Conservation (phyloP, 2,329 filamentous ascomycete species). For the Hymenoscyphus fraxineus region DNA sequence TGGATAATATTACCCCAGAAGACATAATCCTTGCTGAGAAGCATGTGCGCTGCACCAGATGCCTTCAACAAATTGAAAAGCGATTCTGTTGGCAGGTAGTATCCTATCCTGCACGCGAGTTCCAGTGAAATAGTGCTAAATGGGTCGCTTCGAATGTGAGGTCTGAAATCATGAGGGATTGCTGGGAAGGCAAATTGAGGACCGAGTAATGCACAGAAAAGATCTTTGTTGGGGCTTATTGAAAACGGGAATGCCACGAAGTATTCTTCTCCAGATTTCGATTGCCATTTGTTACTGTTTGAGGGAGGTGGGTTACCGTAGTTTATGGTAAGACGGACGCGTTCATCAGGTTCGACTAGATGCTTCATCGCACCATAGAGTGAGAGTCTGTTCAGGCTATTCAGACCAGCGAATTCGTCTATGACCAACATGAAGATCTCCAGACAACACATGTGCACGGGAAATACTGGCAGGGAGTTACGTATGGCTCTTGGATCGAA, state of each 20-base stretch:
- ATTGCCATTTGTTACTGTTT: not conserved
- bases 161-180: too few relatives aligned
- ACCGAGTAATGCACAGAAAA: too few relatives aligned
- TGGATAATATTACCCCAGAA: not conserved
- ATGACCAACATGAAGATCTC: not conserved
- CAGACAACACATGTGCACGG: too few relatives aligned
- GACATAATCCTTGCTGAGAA: not conserved
- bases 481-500: too few relatives aligned
- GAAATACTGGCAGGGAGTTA: too few relatives aligned
- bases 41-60: not conserved
- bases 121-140: too few relatives aligned
- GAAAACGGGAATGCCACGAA: not conserved
- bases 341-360: not conserved
- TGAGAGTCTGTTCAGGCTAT: not conserved
- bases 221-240: too few relatives aligned
- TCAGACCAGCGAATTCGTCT: too few relatives aligned
- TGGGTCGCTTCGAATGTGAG: too few relatives aligned
- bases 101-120: too few relatives aligned
- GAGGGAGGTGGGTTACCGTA: not conserved
- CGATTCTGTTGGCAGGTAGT: too few relatives aligned
- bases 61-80: not conserved
- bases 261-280: not conserved
- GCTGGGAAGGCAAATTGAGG: too few relatives aligned
- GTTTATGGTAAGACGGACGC: not conserved
- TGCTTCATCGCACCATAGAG: not conserved